phyloP scores from a whole-genome alignment of 306 rosid genomes.

The Acacia confusa region DNA sequence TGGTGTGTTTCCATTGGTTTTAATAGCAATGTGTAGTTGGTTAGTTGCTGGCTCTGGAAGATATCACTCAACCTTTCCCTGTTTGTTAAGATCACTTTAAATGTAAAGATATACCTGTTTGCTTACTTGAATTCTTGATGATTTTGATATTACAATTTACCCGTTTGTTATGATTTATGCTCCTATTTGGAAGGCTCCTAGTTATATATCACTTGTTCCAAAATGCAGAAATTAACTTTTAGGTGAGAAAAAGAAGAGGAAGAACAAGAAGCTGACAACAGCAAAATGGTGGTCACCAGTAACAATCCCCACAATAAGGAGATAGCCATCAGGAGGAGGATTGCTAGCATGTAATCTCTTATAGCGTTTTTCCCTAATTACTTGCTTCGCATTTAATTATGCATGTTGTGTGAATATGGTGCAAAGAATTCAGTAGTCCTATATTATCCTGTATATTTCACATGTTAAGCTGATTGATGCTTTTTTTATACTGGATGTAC shows the following conservation, averaged over 20 bases:
- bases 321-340: constrained; percentile 72
- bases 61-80: not conserved
- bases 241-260: constrained; percentile 32
- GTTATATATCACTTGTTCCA: not conserved
- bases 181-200: not conserved
- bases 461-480: not conserved
- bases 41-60: not conserved
- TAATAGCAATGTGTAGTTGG: not conserved
- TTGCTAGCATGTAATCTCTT: constrained; percentile 69
- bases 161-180: not conserved
- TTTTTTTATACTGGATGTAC: not conserved
- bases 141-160: not conserved
- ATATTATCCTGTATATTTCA: not conserved
- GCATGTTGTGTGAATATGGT: not conserved
- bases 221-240: constrained; percentile 26
- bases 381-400: constrained; percentile 12
- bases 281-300: constrained; percentile 60
- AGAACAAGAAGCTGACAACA: constrained; percentile 3
- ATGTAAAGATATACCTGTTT: not conserved
- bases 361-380: constrained; percentile 16
- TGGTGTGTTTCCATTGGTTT: not conserved
- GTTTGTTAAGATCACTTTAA: not conserved
- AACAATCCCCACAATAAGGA: constrained; percentile 69
- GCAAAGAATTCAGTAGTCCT: constrained; percentile 12
- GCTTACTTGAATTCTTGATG: not conserved